phyloP scores from a whole-genome alignment of 2,329 filamentous ascomycete genomes.

The Pseudohalonectria lignicola region DNA sequence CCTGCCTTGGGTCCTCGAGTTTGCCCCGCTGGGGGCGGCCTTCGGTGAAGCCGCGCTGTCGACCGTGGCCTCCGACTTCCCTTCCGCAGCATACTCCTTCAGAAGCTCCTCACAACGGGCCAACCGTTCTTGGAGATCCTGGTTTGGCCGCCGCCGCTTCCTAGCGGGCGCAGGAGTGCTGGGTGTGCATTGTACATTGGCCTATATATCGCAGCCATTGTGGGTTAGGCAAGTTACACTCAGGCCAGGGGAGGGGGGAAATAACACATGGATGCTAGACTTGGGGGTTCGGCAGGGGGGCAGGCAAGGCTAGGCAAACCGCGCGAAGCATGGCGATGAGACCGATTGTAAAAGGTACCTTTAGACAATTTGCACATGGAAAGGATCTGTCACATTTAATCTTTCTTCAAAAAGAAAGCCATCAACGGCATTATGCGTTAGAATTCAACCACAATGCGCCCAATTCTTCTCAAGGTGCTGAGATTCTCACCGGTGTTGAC shows the following conservation, averaged over 20 bases:
- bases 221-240: neutral
- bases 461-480: too few relatives aligned
- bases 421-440: neutral
- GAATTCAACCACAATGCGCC: neutral
- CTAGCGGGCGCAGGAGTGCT: conserved; percentile 49
- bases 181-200: conserved; percentile 47
- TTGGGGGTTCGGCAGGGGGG: neutral
- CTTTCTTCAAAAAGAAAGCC: conserved; percentile 29
- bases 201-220: conserved; percentile 21
- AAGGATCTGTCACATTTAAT: conserved; percentile 51
- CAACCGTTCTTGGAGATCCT: conserved; percentile 49
- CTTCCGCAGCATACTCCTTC: conserved; percentile 39
- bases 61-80: too few relatives aligned
- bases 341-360: too few relatives aligned
- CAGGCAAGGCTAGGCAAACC: neutral
- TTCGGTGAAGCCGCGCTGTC: too few relatives aligned
- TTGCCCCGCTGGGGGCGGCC: conserved; percentile 8
- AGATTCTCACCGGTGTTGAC: conserved; percentile 31
- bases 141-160: conserved; percentile 47
- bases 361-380: conserved; percentile 49
- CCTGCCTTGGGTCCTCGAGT: conserved; percentile 9
- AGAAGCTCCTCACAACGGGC: conserved; percentile 47
- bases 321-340: neutral
- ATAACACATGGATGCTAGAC: conserved; percentile 2
- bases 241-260: too few relatives aligned